phyloP scores from a whole-genome alignment of 169 alveolate genomes.

The Perkinsus olseni region DNA sequence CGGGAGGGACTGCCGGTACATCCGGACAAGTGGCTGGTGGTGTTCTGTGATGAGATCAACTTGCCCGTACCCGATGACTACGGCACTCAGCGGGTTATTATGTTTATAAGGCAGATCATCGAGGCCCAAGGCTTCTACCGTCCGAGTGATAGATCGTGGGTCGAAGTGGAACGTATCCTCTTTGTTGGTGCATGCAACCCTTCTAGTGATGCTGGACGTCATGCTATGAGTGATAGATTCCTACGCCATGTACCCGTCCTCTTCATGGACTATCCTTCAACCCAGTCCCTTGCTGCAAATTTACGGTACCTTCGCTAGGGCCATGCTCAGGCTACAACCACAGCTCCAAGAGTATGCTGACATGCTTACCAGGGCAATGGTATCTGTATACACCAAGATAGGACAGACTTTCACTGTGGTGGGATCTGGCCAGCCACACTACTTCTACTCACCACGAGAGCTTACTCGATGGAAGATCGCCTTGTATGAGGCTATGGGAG shows the following conservation, averaged over 20 bases:
- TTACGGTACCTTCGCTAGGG: conserved; percentile 92
- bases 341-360: conserved; percentile 61
- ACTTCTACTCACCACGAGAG: conserved; percentile 95
- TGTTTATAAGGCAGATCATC: conserved; percentile 87
- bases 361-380: conserved; percentile 92
- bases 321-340: conserved; percentile 79
- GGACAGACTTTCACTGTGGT: conserved; percentile 87
- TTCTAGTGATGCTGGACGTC: conserved; percentile 96
- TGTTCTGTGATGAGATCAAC: conserved; percentile 95
- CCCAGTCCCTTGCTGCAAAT: conserved; percentile 85
- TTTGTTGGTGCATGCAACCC: conserved; percentile 98
- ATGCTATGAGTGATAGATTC: conserved; percentile 89
- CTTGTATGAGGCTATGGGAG: conserved; percentile 57
- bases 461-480: conserved; percentile 96
- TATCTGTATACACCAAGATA: conserved; percentile 84
- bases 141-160: conserved; percentile 76
- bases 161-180: conserved; percentile 87
- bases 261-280: conserved; percentile 97
- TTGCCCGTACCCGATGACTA: conserved; percentile 94
- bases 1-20: conserved; percentile 87
- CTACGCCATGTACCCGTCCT: conserved; percentile 86
- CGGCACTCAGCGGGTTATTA: conserved; percentile 90
- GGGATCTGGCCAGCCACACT: conserved; percentile 82
- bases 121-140: conserved; percentile 94
- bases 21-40: conserved; percentile 90